A percentile compares a stretch with the other conserved stretches of the same genome.
Evolutionary conservation across 208 protist genomes (phyloP).

Genomic region (Trichomonas tenax): DNA sequence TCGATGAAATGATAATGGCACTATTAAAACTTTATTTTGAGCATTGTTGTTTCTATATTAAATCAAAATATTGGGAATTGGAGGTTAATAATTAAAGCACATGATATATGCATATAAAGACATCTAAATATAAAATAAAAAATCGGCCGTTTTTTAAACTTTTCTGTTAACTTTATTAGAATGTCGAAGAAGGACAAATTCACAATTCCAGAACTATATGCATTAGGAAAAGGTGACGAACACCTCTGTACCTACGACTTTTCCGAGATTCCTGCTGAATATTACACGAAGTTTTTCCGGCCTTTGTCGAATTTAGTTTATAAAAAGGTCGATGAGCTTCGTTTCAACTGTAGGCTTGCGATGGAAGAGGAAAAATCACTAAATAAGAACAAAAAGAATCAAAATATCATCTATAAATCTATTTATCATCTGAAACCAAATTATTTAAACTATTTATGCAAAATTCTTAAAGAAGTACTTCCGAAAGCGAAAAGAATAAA

Average conservation of each 20-base stretch:
- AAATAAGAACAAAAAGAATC: background rate
- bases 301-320: background rate
- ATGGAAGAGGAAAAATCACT: background rate
- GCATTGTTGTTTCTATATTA: too few species aligned
- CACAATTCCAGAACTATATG: background rate
- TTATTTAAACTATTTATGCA: background rate
- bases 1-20: too few species aligned
- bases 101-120: too few species aligned
- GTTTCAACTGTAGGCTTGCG: background rate
- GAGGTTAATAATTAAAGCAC: too few species aligned
- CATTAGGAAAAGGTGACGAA: background rate
- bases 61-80: too few species aligned
- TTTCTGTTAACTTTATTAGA: background rate
- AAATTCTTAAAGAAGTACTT: background rate
- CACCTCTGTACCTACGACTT: background rate
- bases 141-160: too few species aligned
- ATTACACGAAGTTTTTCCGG: background rate
- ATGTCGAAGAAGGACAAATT: background rate
- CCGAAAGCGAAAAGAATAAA: background rate
- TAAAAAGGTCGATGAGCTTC: background rate
- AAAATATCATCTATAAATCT: background rate
- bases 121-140: too few species aligned
- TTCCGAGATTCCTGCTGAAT: background rate
- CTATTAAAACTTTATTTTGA: too few species aligned
- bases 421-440: background rate